phyloP scores from a whole-genome alignment of 768 basidiomycete species.

The Suillus bovinus region DNA sequence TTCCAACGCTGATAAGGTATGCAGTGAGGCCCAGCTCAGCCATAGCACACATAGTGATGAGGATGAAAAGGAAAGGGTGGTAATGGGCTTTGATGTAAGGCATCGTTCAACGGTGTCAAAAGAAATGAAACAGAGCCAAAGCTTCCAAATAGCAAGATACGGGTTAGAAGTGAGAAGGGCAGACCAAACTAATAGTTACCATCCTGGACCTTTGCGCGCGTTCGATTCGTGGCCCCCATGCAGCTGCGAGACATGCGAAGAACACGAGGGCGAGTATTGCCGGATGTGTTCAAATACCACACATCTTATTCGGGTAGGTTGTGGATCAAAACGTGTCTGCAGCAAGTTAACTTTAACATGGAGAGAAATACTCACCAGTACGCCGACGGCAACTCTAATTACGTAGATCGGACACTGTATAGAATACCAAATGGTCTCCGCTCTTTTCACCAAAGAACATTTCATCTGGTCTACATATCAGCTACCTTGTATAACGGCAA shows the following conservation, averaged over 20 bases:
- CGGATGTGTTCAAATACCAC: neutral
- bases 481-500: neutral
- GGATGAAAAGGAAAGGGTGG: slow-evolving; percentile 59
- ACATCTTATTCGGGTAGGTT: neutral
- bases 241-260: slow-evolving; percentile 27
- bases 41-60: slow-evolving; percentile 67
- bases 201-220: slow-evolving; percentile 22
- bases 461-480: neutral
- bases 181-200: slow-evolving; percentile 18
- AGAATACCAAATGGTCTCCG: neutral
- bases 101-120: slow-evolving; percentile 28
- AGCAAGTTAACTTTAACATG: neutral
- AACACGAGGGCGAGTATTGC: slow-evolving; percentile 28
- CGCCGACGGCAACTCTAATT: neutral
- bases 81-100: slow-evolving; percentile 52
- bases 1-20: slow-evolving; percentile 70
- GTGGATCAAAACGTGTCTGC: slow-evolving; percentile 5
- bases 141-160: slow-evolving; percentile 1
- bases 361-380: neutral
- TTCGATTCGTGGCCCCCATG: slow-evolving; percentile 21
- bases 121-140: slow-evolving; percentile 12
- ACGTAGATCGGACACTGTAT: neutral
- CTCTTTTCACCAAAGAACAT: slow-evolving; percentile 5
- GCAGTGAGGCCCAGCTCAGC: slow-evolving; percentile 75
- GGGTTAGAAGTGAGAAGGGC: neutral